Evolutionary conservation across 2,329 filamentous ascomycete species (phyloP).

Genomic region (Aureobasidium lini): DNA sequence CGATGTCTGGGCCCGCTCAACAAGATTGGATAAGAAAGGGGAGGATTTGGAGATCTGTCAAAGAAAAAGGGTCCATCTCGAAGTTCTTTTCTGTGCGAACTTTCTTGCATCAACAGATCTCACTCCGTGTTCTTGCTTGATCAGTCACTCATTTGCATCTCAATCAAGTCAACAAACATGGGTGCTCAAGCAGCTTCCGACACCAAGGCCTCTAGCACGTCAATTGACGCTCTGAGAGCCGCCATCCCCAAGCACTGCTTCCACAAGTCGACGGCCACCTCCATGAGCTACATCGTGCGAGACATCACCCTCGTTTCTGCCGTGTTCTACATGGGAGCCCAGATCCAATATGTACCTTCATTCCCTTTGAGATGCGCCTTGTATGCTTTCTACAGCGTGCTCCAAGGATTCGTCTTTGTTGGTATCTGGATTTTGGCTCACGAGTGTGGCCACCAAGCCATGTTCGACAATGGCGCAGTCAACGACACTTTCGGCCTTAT

Average conservation of each 20-base stretch:
- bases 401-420: slow-evolving; percentile 59
- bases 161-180: neutral
- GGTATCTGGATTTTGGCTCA: slow-evolving; percentile 66
- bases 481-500: slow-evolving; percentile 58
- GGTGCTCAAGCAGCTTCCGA: neutral
- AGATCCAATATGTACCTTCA: slow-evolving; percentile 70
- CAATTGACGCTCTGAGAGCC: slow-evolving; percentile 18
- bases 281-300: slow-evolving; percentile 75
- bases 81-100: slow-evolving; percentile 6
- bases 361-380: slow-evolving; percentile 56
- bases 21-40: slow-evolving; percentile 7
- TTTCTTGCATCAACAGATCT: slow-evolving; percentile 7
- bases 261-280: slow-evolving; percentile 68
- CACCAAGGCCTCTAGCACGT: neutral
- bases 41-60: neutral
- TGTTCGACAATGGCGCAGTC: slow-evolving; percentile 49
- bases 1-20: neutral
- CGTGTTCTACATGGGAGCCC: slow-evolving; percentile 84
- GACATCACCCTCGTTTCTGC: slow-evolving; percentile 64
- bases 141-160: neutral
- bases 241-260: slow-evolving; percentile 98
- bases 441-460: slow-evolving; percentile 63
- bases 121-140: slow-evolving; percentile 4
- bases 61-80: slow-evolving; percentile 4
- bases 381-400: slow-evolving; percentile 56